These are phyloP conservation scores for Hymenochaete sp. DNA, from an alignment of 1,284 basidiomycete species.

Conservation along the genomic window DNA sequence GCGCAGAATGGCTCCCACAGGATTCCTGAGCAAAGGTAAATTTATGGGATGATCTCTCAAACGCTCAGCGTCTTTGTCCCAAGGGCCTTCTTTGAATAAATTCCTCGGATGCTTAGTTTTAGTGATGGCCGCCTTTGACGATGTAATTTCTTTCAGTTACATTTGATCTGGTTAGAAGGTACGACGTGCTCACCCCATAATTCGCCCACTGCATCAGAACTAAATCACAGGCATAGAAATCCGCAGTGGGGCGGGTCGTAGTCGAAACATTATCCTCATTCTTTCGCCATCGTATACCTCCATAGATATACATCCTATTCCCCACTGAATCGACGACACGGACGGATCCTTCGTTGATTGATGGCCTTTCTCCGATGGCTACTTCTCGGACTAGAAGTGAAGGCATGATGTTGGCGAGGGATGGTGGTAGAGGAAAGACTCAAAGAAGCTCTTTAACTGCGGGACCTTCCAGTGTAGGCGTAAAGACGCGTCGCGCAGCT, in stretches of 20 bases:
- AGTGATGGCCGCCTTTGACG: background rate
- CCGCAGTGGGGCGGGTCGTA: conserved; percentile 5
- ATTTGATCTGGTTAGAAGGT: background rate
- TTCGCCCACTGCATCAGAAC: background rate
- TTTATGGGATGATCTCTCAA: background rate
- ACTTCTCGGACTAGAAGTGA: too few relatives aligned
- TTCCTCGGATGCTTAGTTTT: conserved; percentile 2
- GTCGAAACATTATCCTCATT: conserved; percentile 5
- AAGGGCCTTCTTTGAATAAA: background rate
- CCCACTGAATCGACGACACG: too few relatives aligned
- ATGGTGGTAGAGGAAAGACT: too few relatives aligned
- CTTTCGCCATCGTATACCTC: conserved; percentile 3
- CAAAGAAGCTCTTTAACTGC: too few relatives aligned
- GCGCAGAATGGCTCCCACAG: conserved; percentile 2
- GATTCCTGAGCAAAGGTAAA: conserved; percentile 1
- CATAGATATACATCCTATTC: too few relatives aligned
- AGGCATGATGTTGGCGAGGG: too few relatives aligned
- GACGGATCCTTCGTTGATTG: too few relatives aligned
- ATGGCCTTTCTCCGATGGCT: too few relatives aligned
- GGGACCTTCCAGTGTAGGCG: too few relatives aligned
- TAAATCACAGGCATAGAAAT: conserved; percentile 2
- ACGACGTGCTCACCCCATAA: background rate
- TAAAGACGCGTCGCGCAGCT: too few relatives aligned
- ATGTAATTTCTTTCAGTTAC: too few relatives aligned
- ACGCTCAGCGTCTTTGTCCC: background rate